phyloP scores from a whole-genome alignment of 1,284 basidiomycete species.

The Tranzscheliella williamsii region DNA sequence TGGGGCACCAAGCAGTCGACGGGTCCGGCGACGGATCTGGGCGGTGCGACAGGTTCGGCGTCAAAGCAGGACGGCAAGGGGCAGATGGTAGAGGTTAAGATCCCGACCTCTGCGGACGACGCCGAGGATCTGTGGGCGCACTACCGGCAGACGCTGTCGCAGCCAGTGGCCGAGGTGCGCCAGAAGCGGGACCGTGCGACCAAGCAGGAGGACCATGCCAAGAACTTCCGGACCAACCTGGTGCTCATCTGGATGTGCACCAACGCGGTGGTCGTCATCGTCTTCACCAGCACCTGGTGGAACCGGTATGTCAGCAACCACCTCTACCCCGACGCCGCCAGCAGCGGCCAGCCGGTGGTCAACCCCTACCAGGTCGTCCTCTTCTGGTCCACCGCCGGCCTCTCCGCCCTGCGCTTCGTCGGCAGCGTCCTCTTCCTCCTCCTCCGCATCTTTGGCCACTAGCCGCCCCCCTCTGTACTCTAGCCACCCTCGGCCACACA shows the following conservation, averaged over 20 bases:
- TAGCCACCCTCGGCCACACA: too few species aligned
- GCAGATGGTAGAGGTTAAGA: slow-evolving; percentile 51
- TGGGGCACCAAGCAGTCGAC: slow-evolving; percentile 60
- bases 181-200: slow-evolving; percentile 45
- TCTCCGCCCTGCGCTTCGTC: slow-evolving; percentile 36
- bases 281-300: slow-evolving; percentile 47
- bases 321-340: slow-evolving; percentile 11
- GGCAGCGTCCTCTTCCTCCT: slow-evolving; percentile 39
- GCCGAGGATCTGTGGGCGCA: slow-evolving; percentile 56
- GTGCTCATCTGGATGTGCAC: slow-evolving; percentile 73
- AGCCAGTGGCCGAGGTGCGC: slow-evolving; percentile 24
- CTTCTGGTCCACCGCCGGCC: slow-evolving; percentile 40
- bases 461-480: too few species aligned
- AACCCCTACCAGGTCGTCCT: slow-evolving; percentile 37
- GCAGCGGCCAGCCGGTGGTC: slow-evolving; percentile 20
- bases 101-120: slow-evolving; percentile 52
- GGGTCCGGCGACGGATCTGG: slow-evolving; percentile 49
- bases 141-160: slow-evolving; percentile 51
- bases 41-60: slow-evolving; percentile 37
- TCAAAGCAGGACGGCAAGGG: slow-evolving; percentile 38
- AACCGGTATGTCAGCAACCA: slow-evolving; percentile 28
- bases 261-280: slow-evolving; percentile 49
- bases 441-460: slow-evolving; percentile 41
- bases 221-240: slow-evolving; percentile 86
- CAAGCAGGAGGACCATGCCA: slow-evolving; percentile 57